Evolutionary conservation across 1,139 yeast species (phyloP), one percentile per base, ranked within the genome.

Genomic region (Hemisphaericaspora subhashii): DNA sequence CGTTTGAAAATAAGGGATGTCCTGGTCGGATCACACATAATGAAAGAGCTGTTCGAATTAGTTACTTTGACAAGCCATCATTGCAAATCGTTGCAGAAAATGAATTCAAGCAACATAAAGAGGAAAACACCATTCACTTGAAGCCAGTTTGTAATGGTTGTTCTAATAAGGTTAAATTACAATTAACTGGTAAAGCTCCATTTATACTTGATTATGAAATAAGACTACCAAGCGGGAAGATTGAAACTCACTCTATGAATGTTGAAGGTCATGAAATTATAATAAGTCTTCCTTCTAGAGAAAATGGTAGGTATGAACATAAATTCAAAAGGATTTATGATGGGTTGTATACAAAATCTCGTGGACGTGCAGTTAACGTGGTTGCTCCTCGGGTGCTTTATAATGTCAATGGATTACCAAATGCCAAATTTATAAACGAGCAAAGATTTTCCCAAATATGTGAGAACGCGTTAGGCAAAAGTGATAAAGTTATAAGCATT

Each of bases 171-270:
- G 52, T 63, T 8, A 51, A 51, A 2, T 43, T 72, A 29, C 39
- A 50, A 3, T 51, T 72, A 27, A 52, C 64, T 33, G 96, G 96
- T 1, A 64, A 76, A 4, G 72, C 85, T 0, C 97, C 98, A 22
- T 89, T 88, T 51, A 63, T 77, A 8, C 66, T 90, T 28, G 80
- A 79, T 38, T 90, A 89, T 54, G 80, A 81, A 27, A 66, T 87
- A 20, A 66, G 64, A 25, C 68, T 76, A 33, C 94, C 96, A 3
- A 67, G 62, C 51, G 88, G 86, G 0, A 56, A 54, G 24, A 36
- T 56, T 2, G 79, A 70, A 35, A 26, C 53, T 2, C 55, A 68
- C 34, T 51, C 66, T 3, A 60, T 71, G 61, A 54, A 60, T 3
- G 53, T 64, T 13, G 65, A 64, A 6, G 53, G 55, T 14, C 37